Base-by-base conservation (phyloP, 768 basidiomycete species). In the Harrya chromipes region DNA sequence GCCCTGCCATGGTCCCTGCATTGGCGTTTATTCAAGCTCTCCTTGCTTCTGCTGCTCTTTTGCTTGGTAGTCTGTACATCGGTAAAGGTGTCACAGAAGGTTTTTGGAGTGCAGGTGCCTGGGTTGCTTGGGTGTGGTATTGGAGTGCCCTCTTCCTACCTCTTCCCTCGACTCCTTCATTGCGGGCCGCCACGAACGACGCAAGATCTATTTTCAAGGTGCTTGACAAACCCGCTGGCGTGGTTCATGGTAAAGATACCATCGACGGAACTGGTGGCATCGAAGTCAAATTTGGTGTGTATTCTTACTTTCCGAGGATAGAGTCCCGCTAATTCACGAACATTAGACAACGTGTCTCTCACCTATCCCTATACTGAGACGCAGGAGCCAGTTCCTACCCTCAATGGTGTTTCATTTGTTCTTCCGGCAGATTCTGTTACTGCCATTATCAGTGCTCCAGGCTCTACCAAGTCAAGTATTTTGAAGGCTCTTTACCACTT, bases 401-500 rank as follows among this genome's bases (percentile, higher is more conserved):
- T 97, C 14, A 78, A 83, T 52, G 81, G 81, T 26, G 79, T 97
- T 34, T 90, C 86, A 2, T 97, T 97, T 77, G 87, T 81, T 59
- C 85, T 97, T 17, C 88, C 89, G 0, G 90, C 87, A 62, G 88
- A 89, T 5, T 82, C 84, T 5, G 85, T 89, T 13, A 93, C 97
- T 17, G 95, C 94, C 0, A 78, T 97, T 19, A 91, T 98, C 13
- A 92, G 87, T 19, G 84, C 87, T 62, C 83, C 84, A 3, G 90
- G 90, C 1, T 74, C 86, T 3, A 85, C 91, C 12, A 94, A 92
- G 67, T 88, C 85, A 10, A 89, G 91, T 1, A 83, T 92, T 47
- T 69, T 92, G 43, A 85, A 91, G n/a, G 75, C 94, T 24, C 74
- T 98, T 14, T 97, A 91, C 68, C 80, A 94, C 19, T 93, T 98